Conservation (phyloP, 345 rosid genomes). For the Syzygium aromaticum region DNA sequence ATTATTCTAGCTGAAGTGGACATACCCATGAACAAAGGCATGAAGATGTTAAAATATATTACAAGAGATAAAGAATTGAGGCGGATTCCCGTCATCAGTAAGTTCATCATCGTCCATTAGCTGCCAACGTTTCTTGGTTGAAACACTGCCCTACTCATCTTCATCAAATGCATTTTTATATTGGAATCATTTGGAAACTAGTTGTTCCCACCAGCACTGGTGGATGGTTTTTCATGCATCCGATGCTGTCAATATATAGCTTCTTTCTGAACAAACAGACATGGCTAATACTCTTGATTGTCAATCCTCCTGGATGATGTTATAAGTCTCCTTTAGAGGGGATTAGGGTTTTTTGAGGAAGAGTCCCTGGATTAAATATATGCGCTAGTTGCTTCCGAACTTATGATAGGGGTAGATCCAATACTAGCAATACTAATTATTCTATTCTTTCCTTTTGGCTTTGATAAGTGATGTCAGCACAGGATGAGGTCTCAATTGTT, state of each 20-base stretch:
- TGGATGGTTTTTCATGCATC: neutral
- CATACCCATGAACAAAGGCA: conserved; percentile 92
- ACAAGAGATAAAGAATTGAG: conserved; percentile 69
- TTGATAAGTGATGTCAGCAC: conserved; percentile 42
- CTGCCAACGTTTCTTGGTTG: neutral
- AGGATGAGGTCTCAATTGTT: conserved; percentile 40
- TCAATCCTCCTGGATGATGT: neutral
- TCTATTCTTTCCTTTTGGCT: conserved; percentile 5
- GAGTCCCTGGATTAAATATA: neutral
- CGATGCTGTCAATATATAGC: neutral
- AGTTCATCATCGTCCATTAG: conserved; percentile 16
- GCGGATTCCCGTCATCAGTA: conserved; percentile 95
- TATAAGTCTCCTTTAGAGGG: neutral
- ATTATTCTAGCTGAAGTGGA: conserved; percentile 93
- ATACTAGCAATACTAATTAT: neutral
- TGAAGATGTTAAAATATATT: conserved; percentile 92
- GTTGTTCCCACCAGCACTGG: neutral
- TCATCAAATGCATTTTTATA: neutral
- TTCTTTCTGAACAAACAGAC: neutral
- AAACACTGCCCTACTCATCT: neutral
- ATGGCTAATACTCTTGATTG: neutral
- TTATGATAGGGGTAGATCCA: neutral
- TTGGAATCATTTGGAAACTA: neutral
- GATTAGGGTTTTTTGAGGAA: neutral
- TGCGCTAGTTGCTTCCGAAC: neutral